Conservation (phyloP, 345 rosid genomes). For the Capsella bursapastoris region DNA sequence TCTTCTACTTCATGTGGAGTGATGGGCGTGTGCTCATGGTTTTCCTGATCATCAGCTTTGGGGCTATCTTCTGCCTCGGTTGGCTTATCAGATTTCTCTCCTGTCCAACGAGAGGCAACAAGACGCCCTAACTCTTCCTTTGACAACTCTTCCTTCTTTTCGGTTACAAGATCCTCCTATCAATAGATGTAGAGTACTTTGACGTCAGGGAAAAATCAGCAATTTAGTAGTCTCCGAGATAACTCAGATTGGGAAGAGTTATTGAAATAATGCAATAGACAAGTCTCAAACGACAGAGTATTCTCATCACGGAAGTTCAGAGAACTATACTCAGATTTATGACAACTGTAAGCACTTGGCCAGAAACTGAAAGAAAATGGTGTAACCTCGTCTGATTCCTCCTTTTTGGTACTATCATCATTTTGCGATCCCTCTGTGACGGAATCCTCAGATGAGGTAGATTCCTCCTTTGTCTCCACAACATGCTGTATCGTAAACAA, state of each 20-base stretch:
- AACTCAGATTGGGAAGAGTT: constrained; percentile 17
- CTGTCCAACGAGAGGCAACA: constrained; percentile 98
- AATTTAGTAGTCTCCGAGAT: constrained; percentile 9
- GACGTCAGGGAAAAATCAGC: constrained; percentile 1
- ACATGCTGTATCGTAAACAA: constrained; percentile 49
- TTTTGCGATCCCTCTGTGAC: constrained; percentile 47
- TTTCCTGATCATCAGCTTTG: constrained; percentile 48
- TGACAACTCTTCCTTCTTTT: constrained; percentile 70
- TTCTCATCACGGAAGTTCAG: not conserved
- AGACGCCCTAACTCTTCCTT: constrained; percentile 93
- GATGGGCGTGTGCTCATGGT: constrained; percentile 54
- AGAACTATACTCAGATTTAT: constrained; percentile 9
- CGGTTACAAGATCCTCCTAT: constrained; percentile 56
- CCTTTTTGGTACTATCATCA: constrained; percentile 45
- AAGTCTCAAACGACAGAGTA: constrained; percentile 13
- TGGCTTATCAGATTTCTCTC: constrained; percentile 64
- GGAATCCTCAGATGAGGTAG: constrained; percentile 52
- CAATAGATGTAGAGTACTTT: constrained; percentile 24
- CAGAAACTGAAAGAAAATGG: constrained; percentile 29
- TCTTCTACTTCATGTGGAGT: constrained; percentile 57
- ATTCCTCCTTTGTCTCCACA: constrained; percentile 42
- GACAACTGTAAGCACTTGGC: not conserved
- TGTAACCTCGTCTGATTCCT: constrained; percentile 51
- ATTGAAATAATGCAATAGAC: constrained; percentile 13
- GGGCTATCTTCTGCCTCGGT: constrained; percentile 44